These are phyloP conservation scores for Metschnikowia rubicola DNA, from an alignment of 805 yeast genomes.

Conservation along the genomic window DNA sequence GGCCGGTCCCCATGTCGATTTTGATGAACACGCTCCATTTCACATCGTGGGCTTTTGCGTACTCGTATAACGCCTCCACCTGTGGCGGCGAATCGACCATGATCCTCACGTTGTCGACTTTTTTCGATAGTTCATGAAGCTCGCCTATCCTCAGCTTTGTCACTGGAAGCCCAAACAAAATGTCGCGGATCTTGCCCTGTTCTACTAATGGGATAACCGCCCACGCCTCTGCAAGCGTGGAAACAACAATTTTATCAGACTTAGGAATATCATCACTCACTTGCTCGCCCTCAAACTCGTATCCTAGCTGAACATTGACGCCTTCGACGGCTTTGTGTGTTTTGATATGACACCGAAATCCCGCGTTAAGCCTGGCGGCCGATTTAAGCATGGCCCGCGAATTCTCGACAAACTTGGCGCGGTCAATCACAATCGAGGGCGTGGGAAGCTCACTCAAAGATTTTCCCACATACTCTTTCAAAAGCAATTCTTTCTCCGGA, in stretches of 20 bases:
- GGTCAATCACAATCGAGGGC: conserved; percentile 54
- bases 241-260: conserved; percentile 57
- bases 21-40: conserved; percentile 68
- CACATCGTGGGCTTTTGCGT: conserved; percentile 22
- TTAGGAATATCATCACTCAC: conserved; percentile 26
- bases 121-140: conserved; percentile 39
- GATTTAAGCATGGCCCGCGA: conserved; percentile 48
- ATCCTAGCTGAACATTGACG: conserved; percentile 49
- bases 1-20: conserved; percentile 64
- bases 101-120: conserved; percentile 46
- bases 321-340: conserved; percentile 72
- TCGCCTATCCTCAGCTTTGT: conserved; percentile 49
- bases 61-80: conserved; percentile 44
- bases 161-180: conserved; percentile 40
- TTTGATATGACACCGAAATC: conserved; percentile 70
- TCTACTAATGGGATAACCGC: conserved; percentile 39
- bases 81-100: conserved; percentile 64
- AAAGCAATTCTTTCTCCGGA: conserved; percentile 23
- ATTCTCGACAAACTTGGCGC: conserved; percentile 39
- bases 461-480: conserved; percentile 38
- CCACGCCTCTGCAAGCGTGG: conserved; percentile 69
- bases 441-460: conserved; percentile 49
- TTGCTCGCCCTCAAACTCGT: neutral
- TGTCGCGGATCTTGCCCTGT: conserved; percentile 34
- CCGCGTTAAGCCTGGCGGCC: conserved; percentile 36